These are phyloP conservation scores for Alternaria angustiovoidea DNA, from an alignment of 2,329 filamentous ascomycete genomes.

Conservation along the genomic window DNA sequence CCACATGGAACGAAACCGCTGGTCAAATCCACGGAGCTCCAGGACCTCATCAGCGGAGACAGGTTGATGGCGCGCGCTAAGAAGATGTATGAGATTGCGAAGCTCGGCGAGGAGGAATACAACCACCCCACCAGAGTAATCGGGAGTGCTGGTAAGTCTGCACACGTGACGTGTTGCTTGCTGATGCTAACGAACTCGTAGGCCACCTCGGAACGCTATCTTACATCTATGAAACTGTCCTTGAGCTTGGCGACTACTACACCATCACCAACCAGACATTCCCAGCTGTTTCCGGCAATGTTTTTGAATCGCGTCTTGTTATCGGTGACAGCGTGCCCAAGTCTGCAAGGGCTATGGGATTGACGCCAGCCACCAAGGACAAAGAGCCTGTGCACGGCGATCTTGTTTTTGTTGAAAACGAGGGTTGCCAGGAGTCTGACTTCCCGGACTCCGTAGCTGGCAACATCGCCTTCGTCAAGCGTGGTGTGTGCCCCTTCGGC, in stretches of 20 bases:
- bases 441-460: slow-evolving; percentile 68
- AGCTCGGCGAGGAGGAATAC: slow-evolving; percentile 53
- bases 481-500: slow-evolving; percentile 77
- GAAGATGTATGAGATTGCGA: slow-evolving; percentile 53
- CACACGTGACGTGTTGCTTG: slow-evolving; percentile 20
- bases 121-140: slow-evolving; percentile 55
- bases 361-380: slow-evolving; percentile 49
- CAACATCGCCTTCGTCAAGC: slow-evolving; percentile 74
- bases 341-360: slow-evolving; percentile 45
- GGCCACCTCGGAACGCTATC: slow-evolving; percentile 46
- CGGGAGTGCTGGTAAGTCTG: slow-evolving; percentile 43
- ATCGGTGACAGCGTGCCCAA: slow-evolving; percentile 45
- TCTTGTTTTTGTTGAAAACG: slow-evolving; percentile 45
- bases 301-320: slow-evolving; percentile 49
- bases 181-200: slow-evolving; percentile 23
- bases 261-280: slow-evolving; percentile 49
- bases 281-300: slow-evolving; percentile 46
- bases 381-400: slow-evolving; percentile 49
- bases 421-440: slow-evolving; percentile 57
- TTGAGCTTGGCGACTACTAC: slow-evolving; percentile 52
- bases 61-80: slow-evolving; percentile 44
- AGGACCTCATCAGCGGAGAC: slow-evolving; percentile 47
- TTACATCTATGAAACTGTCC: slow-evolving; percentile 51
- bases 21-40: slow-evolving; percentile 46
- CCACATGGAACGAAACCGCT: slow-evolving; percentile 39